phyloP scores from a whole-genome alignment of 176 grass and related monocot species.

The Elaeis guineensis region DNA sequence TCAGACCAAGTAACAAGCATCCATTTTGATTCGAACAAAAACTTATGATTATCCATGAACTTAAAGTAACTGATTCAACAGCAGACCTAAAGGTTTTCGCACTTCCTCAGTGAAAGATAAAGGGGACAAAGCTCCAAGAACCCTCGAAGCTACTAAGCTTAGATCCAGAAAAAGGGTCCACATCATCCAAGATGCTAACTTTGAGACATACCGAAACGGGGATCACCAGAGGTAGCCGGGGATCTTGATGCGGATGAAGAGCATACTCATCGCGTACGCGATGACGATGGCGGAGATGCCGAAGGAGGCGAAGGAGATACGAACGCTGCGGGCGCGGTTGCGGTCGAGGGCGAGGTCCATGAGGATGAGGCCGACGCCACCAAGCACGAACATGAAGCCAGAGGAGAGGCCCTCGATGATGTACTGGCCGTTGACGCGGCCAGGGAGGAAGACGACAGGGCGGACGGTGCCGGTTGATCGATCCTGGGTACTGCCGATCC shows the following conservation, averaged over 20 bases:
- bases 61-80: no score
- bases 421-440: conserved; percentile 90
- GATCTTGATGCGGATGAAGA: conserved; percentile 94
- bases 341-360: conserved; percentile 82
- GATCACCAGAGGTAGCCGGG: conserved; percentile 74
- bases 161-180: no score
- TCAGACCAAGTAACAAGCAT: no score
- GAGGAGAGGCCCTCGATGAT: conserved; percentile 98
- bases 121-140: no score
- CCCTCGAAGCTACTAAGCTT: no score
- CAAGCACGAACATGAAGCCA: conserved; percentile 91
- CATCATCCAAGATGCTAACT: no score
- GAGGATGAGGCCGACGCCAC: conserved; percentile 73
- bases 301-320: conserved; percentile 54
- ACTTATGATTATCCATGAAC: no score
- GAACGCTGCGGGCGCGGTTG: conserved; percentile 62
- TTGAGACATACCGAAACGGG: no score
- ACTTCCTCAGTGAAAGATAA: no score
- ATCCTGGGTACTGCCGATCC: conserved; percentile 80
- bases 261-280: conserved; percentile 79
- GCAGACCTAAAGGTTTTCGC: no score
- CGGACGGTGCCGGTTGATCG: conserved; percentile 64
- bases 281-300: conserved; percentile 50
- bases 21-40: no score
- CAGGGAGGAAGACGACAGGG: conserved; percentile 84